These are phyloP conservation scores for Dactylorhiza incarnata DNA, from an alignment of 106 monocot species.

Conservation along the genomic window DNA sequence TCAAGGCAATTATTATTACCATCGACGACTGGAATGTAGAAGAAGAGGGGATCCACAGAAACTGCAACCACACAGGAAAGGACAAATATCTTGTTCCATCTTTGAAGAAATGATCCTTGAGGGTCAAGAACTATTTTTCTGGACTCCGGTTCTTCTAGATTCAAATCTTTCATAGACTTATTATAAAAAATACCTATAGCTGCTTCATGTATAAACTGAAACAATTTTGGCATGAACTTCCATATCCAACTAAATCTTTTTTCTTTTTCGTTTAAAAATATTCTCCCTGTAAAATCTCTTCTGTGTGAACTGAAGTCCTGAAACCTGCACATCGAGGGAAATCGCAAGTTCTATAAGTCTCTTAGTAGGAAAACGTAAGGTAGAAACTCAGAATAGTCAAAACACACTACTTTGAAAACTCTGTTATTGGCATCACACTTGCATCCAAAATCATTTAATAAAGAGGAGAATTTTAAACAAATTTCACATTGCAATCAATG, in stretches of 20 bases:
- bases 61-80: slow-evolving; percentile 77
- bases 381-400: neutral
- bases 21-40: slow-evolving; percentile 72
- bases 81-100: slow-evolving; percentile 92
- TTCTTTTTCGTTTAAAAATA: slow-evolving; percentile 13
- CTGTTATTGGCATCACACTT: neutral
- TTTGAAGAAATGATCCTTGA: slow-evolving; percentile 84
- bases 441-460: neutral
- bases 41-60: slow-evolving; percentile 85
- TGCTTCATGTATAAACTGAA: slow-evolving; percentile 18
- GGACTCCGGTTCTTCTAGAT: slow-evolving; percentile 16
- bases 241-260: slow-evolving; percentile 7
- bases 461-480: neutral
- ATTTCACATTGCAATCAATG: neutral
- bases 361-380: neutral
- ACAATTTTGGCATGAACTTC: slow-evolving; percentile 11
- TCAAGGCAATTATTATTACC: slow-evolving; percentile 41
- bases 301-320: slow-evolving; percentile 33
- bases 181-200: slow-evolving; percentile 17
- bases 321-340: slow-evolving; percentile 19
- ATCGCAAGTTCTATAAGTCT: neutral
- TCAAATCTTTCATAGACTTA: slow-evolving; percentile 20
- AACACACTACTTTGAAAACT: neutral
- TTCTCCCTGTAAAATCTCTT: slow-evolving; percentile 18
- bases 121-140: slow-evolving; percentile 74